phyloP scores from a whole-genome alignment of 306 rosid species.

The Begonia masoniana region DNA sequence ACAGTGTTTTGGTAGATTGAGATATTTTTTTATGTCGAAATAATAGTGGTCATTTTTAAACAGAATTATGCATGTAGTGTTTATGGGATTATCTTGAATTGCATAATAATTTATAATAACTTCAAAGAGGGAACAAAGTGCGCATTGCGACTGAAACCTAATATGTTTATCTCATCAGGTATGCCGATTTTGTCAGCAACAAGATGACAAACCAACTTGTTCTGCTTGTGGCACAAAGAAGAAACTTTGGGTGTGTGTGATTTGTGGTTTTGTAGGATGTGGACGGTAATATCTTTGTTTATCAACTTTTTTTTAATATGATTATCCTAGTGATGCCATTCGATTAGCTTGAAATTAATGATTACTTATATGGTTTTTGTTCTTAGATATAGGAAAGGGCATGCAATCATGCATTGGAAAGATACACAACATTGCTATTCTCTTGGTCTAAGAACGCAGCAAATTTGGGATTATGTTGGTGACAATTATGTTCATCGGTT shows the following conservation, averaged over 20 bases:
- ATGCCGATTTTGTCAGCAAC: constrained; percentile 77
- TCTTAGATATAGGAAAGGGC: constrained; percentile 84
- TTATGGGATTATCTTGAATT: too few species aligned
- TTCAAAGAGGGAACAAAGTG: too few species aligned
- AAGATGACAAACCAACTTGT: constrained; percentile 73
- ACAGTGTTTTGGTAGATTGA: too few species aligned
- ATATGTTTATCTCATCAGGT: constrained; percentile 33
- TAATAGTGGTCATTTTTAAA: too few species aligned
- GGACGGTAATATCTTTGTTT: constrained; percentile 51
- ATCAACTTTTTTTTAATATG: too few species aligned
- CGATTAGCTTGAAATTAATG: neutral
- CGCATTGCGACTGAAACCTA: too few species aligned
- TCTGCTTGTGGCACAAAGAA: constrained; percentile 63
- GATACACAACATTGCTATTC: constrained; percentile 86
- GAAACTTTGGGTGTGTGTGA: constrained; percentile 79
- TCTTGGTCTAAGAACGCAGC: constrained; percentile 76
- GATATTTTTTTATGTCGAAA: too few species aligned
- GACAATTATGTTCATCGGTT: constrained; percentile 77
- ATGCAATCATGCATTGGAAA: constrained; percentile 78
- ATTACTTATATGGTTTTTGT: neutral
- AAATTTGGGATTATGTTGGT: constrained; percentile 96
- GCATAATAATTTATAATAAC: too few species aligned
- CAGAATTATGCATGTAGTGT: too few species aligned
- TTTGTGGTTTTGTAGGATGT: constrained; percentile 93
- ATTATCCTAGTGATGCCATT: neutral